These are phyloP conservation scores for Raddia guianensis DNA, from an alignment of 176 grass and related monocot species.

Conservation along the genomic window DNA sequence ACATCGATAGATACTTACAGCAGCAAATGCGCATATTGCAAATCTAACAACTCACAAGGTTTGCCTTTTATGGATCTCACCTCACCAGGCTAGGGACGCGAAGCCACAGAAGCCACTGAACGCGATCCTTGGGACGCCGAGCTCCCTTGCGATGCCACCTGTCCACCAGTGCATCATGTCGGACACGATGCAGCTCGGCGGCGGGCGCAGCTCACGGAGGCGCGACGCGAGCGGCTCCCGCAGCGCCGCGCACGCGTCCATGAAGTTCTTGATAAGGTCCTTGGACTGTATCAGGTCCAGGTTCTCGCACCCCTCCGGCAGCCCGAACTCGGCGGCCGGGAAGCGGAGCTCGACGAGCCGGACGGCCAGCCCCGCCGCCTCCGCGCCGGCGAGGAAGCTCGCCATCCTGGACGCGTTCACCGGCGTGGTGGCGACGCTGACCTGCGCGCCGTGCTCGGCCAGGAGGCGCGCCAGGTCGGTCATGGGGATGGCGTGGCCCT, in stretches of 20 bases:
- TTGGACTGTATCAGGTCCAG: slow-evolving; percentile 40
- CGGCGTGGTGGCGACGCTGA: slow-evolving; percentile 68
- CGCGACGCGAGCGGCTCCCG: slow-evolving; percentile 39
- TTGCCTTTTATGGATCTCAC: too few relatives aligned
- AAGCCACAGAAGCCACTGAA: slow-evolving; percentile 60
- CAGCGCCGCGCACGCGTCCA: slow-evolving; percentile 52
- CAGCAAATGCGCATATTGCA: too few relatives aligned
- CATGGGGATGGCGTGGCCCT: slow-evolving; percentile 77
- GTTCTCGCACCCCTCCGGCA: slow-evolving; percentile 68
- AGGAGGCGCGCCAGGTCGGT: slow-evolving; percentile 60
- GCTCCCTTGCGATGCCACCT: slow-evolving; percentile 56
- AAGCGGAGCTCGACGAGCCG: slow-evolving; percentile 54
- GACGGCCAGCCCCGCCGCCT: slow-evolving; percentile 32
- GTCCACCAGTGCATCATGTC: slow-evolving; percentile 57
- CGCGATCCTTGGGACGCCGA: slow-evolving; percentile 50
- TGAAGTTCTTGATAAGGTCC: slow-evolving; percentile 43
- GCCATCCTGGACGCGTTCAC: slow-evolving; percentile 56
- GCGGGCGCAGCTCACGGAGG: slow-evolving; percentile 36
- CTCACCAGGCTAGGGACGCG: slow-evolving; percentile 47
- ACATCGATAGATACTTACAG: too few relatives aligned
- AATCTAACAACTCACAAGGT: too few relatives aligned
- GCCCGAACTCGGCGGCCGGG: slow-evolving; percentile 49
- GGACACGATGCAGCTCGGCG: slow-evolving; percentile 70
- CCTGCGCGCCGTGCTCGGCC: slow-evolving; percentile 53
- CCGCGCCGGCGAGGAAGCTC: neutral